Conservation (phyloP, 2,329 filamentous ascomycete genomes). For the Metarhizium robertsii region DNA sequence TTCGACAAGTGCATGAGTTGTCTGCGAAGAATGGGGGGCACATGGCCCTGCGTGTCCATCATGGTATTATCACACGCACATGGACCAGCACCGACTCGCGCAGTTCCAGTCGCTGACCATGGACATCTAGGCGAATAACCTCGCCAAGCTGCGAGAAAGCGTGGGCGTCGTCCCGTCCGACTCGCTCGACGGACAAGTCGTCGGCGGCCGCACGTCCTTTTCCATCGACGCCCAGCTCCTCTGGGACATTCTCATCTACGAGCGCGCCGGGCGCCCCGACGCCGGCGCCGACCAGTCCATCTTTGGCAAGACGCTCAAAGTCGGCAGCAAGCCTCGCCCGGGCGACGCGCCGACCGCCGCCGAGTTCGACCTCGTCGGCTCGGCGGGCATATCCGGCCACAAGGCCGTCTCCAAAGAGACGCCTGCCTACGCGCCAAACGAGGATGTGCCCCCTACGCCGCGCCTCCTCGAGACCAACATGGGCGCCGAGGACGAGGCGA, state of each 20-base stretch:
- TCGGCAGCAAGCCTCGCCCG: background rate
- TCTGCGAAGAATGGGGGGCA: slow-evolving; percentile 13
- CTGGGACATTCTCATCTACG: slow-evolving; percentile 27
- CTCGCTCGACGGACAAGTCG: background rate
- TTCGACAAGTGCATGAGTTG: slow-evolving; percentile 19
- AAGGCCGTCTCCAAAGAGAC: slow-evolving; percentile 24
- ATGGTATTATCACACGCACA: slow-evolving; percentile 13
- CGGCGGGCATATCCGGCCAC: slow-evolving; percentile 27
- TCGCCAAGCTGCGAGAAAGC: slow-evolving; percentile 23
- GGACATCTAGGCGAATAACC: slow-evolving; percentile 13
- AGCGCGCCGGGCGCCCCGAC: slow-evolving; percentile 18
- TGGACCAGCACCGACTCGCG: too few species aligned
- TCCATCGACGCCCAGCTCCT: slow-evolving; percentile 25
- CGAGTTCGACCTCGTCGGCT: slow-evolving; percentile 27
- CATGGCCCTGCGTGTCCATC: slow-evolving; percentile 15
- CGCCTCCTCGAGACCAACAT: background rate
- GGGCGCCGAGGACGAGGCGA: background rate
- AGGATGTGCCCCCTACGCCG: slow-evolving; percentile 6
- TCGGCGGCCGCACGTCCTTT: slow-evolving; percentile 6
- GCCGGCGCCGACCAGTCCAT: slow-evolving; percentile 15
- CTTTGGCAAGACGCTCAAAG: slow-evolving; percentile 10
- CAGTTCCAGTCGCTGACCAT: background rate
- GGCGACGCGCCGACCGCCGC: slow-evolving; percentile 9
- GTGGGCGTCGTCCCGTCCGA: slow-evolving; percentile 10
- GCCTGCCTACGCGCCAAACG: slow-evolving; percentile 24